These are phyloP conservation scores for Rhynchospora tenuis DNA, from an alignment of 176 grass and related monocot genomes.

Conservation along the genomic window DNA sequence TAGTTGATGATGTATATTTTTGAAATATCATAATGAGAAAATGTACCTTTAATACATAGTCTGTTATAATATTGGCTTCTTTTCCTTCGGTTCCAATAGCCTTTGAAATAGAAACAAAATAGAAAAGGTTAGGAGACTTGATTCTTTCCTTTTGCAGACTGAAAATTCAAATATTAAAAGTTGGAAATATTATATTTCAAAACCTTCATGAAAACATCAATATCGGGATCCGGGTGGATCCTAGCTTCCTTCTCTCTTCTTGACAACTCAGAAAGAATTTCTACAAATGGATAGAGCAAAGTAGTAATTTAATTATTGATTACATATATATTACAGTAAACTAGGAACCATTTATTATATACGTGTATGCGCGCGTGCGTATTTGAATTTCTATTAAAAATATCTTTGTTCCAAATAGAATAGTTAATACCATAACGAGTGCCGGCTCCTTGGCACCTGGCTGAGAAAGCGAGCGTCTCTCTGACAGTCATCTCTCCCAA, in stretches of 20 bases:
- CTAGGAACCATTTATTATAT: too few species aligned
- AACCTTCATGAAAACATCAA: conserved; percentile 83
- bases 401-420: neutral
- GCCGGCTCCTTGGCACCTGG: conserved; percentile 53
- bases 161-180: neutral
- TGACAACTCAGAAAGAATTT: conserved; percentile 52
- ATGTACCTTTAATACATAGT: neutral
- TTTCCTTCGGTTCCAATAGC: neutral
- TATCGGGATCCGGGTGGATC: conserved; percentile 67
- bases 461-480: conserved; percentile 58
- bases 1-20: neutral
- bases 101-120: neutral
- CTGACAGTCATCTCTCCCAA: conserved; percentile 65
- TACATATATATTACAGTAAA: too few species aligned
- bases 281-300: neutral
- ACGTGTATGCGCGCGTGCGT: neutral
- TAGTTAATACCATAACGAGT: conserved; percentile 48
- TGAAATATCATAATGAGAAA: too few species aligned
- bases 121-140: neutral
- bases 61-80: neutral
- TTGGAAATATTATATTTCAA: neutral
- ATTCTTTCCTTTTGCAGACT: neutral
- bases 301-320: too few species aligned
- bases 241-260: conserved; percentile 76
- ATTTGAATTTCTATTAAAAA: neutral